A percentile compares a stretch with the other conserved stretches of the same genome.
phyloP scores from a whole-genome alignment of 805 yeast species.

The Peterozyma xylosa region DNA sequence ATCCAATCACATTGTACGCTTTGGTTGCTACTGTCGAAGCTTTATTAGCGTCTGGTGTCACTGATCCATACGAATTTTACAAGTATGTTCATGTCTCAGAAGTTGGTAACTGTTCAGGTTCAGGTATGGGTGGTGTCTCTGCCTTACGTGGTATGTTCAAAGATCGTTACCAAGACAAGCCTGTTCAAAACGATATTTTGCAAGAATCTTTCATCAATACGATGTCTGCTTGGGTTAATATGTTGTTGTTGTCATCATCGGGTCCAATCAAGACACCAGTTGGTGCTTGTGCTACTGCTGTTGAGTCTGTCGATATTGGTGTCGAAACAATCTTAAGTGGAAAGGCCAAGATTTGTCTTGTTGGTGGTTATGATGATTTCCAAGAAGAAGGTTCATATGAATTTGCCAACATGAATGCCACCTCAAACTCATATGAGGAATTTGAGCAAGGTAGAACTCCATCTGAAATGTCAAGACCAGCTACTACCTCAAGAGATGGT shows the following conservation, averaged over 20 bases:
- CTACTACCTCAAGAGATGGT: constrained; percentile 93
- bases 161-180: constrained; percentile 87
- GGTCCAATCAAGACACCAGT: constrained; percentile 99
- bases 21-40: constrained; percentile 95
- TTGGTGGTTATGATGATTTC: constrained; percentile 99
- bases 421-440: constrained; percentile 84
- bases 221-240: constrained; percentile 99
- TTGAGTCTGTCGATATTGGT: constrained; percentile 96
- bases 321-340: constrained; percentile 88
- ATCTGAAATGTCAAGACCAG: constrained; percentile 96
- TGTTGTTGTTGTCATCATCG: constrained; percentile 92
- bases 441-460: constrained; percentile 96
- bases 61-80: constrained; percentile 98
- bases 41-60: constrained; percentile 85
- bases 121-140: constrained; percentile 99
- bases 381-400: constrained; percentile 98
- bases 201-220: constrained; percentile 99
- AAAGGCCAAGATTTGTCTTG: constrained; percentile 92
- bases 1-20: constrained; percentile 88
- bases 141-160: constrained; percentile 97
- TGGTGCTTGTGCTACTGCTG: constrained; percentile 99
- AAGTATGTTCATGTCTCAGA: constrained; percentile 97
- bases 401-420: constrained; percentile 98
- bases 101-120: constrained; percentile 98
- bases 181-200: constrained; percentile 93